Evolutionary conservation across 2,329 filamentous ascomycete species (phyloP).

Genomic region (Setomelanomma holmii): DNA sequence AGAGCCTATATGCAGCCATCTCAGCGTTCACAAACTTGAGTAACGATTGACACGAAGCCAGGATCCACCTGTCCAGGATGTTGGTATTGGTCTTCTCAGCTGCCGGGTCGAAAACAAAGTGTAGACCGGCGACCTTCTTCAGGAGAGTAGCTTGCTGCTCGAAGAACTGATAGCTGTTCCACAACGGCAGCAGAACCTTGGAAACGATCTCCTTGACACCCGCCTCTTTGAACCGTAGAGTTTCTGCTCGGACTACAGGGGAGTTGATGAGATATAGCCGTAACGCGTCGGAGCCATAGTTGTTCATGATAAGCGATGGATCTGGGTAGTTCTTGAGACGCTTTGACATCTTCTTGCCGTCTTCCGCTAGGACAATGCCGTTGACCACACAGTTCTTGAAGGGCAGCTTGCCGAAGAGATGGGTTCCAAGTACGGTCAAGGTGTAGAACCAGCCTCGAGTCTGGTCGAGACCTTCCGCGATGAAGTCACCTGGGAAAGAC

Average conservation of each 20-base stretch:
- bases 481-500: conserved; percentile 90
- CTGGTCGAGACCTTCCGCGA: conserved; percentile 91
- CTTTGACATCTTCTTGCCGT: conserved; percentile 99
- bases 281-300: conserved; percentile 90
- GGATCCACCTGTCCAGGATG: conserved; percentile 95
- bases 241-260: conserved; percentile 89
- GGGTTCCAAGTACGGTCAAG: conserved; percentile 83
- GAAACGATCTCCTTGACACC: conserved; percentile 95
- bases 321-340: conserved; percentile 96
- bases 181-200: conserved; percentile 87
- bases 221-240: conserved; percentile 86
- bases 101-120: conserved; percentile 80
- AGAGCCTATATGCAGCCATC: conserved; percentile 76
- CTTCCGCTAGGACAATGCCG: conserved; percentile 89
- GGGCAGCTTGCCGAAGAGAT: conserved; percentile 82
- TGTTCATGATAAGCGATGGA: conserved; percentile 79
- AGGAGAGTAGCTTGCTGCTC: conserved; percentile 84
- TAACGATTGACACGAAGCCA: conserved; percentile 90
- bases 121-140: conserved; percentile 81
- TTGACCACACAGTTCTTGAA: conserved; percentile 98
- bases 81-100: conserved; percentile 81
- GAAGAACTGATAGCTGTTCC: conserved; percentile 98
- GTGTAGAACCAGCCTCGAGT: conserved; percentile 98
- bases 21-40: conserved; percentile 91
- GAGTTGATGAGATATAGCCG: conserved; percentile 97